phyloP scores from a whole-genome alignment of 805 yeast genomes.

The Wickerhamiella cacticola region DNA sequence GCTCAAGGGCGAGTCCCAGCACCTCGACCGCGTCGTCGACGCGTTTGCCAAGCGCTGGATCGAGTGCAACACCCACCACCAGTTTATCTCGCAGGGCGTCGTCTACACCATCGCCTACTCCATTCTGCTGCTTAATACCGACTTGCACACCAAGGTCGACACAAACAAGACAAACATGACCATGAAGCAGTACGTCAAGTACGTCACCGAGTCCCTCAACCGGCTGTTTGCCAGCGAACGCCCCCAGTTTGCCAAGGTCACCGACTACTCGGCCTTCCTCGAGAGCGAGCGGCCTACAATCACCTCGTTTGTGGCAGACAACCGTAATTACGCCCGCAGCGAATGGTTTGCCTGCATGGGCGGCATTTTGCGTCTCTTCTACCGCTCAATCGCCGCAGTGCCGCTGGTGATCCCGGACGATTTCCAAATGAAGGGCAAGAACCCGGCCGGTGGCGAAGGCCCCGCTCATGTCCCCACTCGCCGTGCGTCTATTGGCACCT shows the following conservation, averaged over 20 bases:
- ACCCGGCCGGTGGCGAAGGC: too few relatives aligned
- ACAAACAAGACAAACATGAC: conserved; percentile 26
- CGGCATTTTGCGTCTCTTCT: conserved; percentile 12
- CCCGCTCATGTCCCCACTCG: conserved; percentile 23
- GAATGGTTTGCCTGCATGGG: conserved; percentile 13
- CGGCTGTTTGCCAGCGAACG: conserved; percentile 19
- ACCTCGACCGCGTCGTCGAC: conserved; percentile 60
- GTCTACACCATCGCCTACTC: conserved; percentile 65
- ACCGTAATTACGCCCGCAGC: conserved; percentile 11
- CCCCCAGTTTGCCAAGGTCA: conserved; percentile 12
- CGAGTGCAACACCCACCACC: conserved; percentile 35
- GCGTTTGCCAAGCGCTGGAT: conserved; percentile 57
- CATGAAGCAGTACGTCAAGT: conserved; percentile 38
- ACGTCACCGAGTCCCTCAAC: conserved; percentile 39
- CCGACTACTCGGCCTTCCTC: conserved; percentile 12
- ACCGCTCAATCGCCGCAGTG: conserved; percentile 11
- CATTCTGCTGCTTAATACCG: conserved; percentile 61
- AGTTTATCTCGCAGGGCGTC: conserved; percentile 41
- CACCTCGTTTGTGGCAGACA: conserved; percentile 16
- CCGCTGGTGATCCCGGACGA: conserved; percentile 14
- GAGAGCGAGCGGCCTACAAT: conserved; percentile 17
- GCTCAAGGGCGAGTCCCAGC: conserved; percentile 72
- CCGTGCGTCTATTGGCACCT: conserved; percentile 17
- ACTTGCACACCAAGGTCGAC: conserved; percentile 47
- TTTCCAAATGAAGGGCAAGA: not conserved